phyloP scores from a whole-genome alignment of 2,329 filamentous ascomycete species.

The Fusarium aywerte region DNA sequence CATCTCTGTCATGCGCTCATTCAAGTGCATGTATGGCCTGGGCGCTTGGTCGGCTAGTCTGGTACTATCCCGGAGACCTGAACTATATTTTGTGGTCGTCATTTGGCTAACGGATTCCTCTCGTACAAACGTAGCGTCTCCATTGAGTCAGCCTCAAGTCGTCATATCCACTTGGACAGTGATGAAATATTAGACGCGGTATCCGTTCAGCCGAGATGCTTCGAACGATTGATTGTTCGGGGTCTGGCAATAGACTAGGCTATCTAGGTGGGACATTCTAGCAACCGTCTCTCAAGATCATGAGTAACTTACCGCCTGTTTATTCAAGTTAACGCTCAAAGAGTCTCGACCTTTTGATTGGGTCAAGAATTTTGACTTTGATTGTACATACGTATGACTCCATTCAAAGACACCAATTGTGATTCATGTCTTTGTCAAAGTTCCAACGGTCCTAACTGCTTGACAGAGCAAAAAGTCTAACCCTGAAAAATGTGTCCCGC shows the following conservation, averaged over 20 bases:
- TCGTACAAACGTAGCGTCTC: too few species aligned
- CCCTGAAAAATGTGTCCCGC: background rate
- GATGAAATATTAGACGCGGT: background rate
- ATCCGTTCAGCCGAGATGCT: background rate
- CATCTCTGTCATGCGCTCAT: slow-evolving; percentile 21
- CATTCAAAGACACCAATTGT: background rate
- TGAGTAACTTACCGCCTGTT: background rate
- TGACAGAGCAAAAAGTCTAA: background rate
- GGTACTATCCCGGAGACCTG: slow-evolving; percentile 7
- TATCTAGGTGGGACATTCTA: background rate
- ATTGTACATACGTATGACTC: background rate
- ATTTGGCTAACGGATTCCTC: slow-evolving; percentile 17
- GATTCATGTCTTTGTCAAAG: background rate
- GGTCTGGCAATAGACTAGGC: background rate
- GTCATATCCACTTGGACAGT: slow-evolving; percentile 8
- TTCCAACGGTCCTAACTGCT: background rate
- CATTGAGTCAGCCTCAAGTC: slow-evolving; percentile 36
- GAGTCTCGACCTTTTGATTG: background rate
- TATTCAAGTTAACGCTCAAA: background rate
- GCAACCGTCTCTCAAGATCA: background rate
- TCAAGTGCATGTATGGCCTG: slow-evolving; percentile 1
- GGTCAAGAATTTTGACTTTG: background rate
- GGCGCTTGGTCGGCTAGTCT: slow-evolving; percentile 24
- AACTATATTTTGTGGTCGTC: slow-evolving; percentile 20
- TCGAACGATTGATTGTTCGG: background rate